Evolutionary conservation across 306 rosid species (phyloP), one percentile per base, ranked within the genome.

Genomic region (Delonix regia): DNA sequence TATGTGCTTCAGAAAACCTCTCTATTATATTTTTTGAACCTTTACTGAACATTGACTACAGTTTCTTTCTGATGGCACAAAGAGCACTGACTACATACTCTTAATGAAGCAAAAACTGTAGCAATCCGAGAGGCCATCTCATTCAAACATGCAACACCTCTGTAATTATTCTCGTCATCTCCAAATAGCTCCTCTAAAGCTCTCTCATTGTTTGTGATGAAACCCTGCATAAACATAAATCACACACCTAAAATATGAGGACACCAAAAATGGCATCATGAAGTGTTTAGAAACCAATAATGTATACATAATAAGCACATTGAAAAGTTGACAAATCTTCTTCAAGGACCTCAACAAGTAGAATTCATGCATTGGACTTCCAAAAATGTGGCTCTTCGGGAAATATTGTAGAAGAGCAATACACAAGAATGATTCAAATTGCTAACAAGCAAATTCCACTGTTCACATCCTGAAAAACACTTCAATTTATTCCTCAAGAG

Each of bases 71-170:
- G 3, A 57, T 36, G 41, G 39, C 39, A 75, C 41, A 69, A 30
- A 73, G 69, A 30, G 30, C 53, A 71, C 60, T 73, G 59, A 62
- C 69, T 57, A 59, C 80, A 51, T 89, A 95, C 99, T 90, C 92
- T 87, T 83, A 92, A 87, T n/a, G 99, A 95, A 82, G 94, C 98
- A 89, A 95, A 92, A 80, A 95, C 98, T 48, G 99, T 90, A 64
- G 98, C 92, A 83, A 95, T 65, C 34, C 97, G 92, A 81, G 82
- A 73, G 48, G 97, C 97, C 95, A 92, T 89, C 89, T 83, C 92
- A 81, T 89, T 87, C 86, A 94, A 84, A 81, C 95, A 90, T 11
- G 85, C 84, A 80, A 80, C 90, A 79, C 87, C 90, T 79, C 76
- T 83, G 21, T 80, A 83, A 77, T 87, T 83, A 86, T 90, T 86